Evolutionary conservation across 1,284 basidiomycete species (phyloP), one percentile per base, ranked within the genome.

Genomic region (Rhodotorula glutinis): DNA sequence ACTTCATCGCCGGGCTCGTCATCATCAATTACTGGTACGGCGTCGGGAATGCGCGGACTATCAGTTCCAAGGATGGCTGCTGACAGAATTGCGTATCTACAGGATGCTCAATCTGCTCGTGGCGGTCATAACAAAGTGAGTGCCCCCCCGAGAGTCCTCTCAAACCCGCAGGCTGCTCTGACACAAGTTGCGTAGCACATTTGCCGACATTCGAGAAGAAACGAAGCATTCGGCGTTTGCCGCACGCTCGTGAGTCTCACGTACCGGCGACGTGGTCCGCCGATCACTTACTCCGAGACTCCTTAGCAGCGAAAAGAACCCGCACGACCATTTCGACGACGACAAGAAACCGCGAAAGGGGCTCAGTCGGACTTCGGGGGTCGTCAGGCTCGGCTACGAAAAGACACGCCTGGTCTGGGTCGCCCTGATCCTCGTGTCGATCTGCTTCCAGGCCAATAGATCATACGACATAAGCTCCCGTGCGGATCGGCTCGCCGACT

Each of bases 221-320:
- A 98, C 94, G 2, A 87, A 90, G 78, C 89, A 88, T 78, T 94
- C 91, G 78, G 95, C 95, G 0, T 98, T 98, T 77, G 91, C 91
- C 63, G 57, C 68, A 3, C 52, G 52, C 0, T 30, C 65, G 73
- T 70, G 11, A n/a, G 72, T 49, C 4, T 21, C 9, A 16, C 43
- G 9, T 44, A 10, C 43, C 8, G 43, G 5, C 11, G 7, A 38
- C 7, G 7, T 38, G 33, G 7, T 38, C 33, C 33, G 33, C 33
- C 33, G 33, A 7, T 38, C 33, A 11, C 33, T 38, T 5, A 38
- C 33, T 11, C 33, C 33, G 33, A 38, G 11, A 7, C 33, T 11
- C 11, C 7, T 38, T 11, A 38, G 33, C 11, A 38, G 33, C 33
- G 33, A 38, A 38, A 38, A 38, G 33, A 38, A 11, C 33, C 41